Conservation (phyloP, 345 rosid genomes). For the Erucastrum elatum region DNA sequence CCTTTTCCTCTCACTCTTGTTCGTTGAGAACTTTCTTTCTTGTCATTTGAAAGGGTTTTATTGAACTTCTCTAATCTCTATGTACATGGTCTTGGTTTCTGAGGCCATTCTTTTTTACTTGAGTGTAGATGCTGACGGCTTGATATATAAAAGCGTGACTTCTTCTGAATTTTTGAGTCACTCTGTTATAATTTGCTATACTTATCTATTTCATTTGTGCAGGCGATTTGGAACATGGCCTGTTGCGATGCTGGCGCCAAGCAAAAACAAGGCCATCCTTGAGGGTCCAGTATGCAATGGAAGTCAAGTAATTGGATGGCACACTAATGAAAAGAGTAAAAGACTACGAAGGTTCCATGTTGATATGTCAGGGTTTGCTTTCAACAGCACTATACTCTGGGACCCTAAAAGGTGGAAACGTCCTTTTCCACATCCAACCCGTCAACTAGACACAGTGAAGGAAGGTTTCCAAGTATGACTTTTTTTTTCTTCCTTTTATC, state of each 20-base stretch:
- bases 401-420: slow-evolving; percentile 77
- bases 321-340: slow-evolving; percentile 92
- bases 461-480: slow-evolving; percentile 87
- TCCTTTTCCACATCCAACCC: slow-evolving; percentile 51
- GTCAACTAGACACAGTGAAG: slow-evolving; percentile 77
- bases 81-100: not conserved
- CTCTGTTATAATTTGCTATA: not conserved
- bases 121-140: not conserved
- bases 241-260: slow-evolving; percentile 85
- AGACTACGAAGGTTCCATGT: slow-evolving; percentile 82
- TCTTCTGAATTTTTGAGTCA: not conserved
- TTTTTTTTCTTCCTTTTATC: not conserved
- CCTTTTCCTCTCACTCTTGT: no score
- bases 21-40: not conserved
- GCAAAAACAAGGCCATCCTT: slow-evolving; percentile 83
- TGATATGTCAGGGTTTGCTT: slow-evolving; percentile 97
- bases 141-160: not conserved
- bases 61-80: not conserved
- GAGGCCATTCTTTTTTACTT: not conserved
- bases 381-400: slow-evolving; percentile 93
- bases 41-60: not conserved
- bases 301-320: slow-evolving; percentile 87
- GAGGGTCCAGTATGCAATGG: slow-evolving; percentile 92
- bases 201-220: slow-evolving; percentile 13
- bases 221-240: slow-evolving; percentile 98